These are phyloP conservation scores for Aspergillus sp. DNA, from an alignment of 2,329 filamentous ascomycete genomes.

Conservation along the genomic window DNA sequence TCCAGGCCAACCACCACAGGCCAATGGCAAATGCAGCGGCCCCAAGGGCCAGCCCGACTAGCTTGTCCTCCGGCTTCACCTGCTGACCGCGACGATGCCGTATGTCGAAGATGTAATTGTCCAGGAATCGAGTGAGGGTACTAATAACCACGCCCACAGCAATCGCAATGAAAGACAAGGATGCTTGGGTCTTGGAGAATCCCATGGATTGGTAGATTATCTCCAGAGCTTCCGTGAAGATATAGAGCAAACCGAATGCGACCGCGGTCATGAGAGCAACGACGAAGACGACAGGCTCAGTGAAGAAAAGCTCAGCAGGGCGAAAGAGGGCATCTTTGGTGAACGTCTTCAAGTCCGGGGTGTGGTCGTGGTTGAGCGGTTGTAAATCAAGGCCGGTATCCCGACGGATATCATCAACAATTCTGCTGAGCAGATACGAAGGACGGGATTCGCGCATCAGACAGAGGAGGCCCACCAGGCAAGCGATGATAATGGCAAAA, in stretches of 20 bases:
- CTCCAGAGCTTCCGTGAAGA: constrained; percentile 40
- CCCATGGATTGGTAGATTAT: constrained; percentile 33
- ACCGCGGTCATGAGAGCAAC: constrained; percentile 35
- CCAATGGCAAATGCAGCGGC: constrained; percentile 39
- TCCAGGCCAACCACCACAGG: constrained; percentile 44
- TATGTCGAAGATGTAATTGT: constrained; percentile 26
- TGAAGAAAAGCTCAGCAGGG: constrained; percentile 36
- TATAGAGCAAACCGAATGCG: constrained; percentile 40
- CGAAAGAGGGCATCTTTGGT: constrained; percentile 29
- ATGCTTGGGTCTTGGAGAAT: constrained; percentile 27
- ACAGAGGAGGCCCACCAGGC: constrained; percentile 28
- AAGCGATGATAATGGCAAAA: constrained; percentile 32
- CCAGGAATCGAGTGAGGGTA: constrained; percentile 37
- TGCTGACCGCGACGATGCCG: constrained; percentile 12
- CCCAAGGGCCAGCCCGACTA: constrained; percentile 40
- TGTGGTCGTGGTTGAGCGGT: constrained; percentile 31
- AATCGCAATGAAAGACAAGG: constrained; percentile 36
- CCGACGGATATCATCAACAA: constrained; percentile 18
- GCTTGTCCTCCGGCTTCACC: constrained; percentile 41
- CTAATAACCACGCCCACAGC: constrained; percentile 35
- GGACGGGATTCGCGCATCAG: constrained; percentile 40
- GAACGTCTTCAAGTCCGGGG: constrained; percentile 29
- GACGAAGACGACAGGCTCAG: constrained; percentile 40
- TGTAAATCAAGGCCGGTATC: constrained; percentile 18
- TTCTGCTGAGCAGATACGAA: constrained; percentile 31